phyloP scores from a whole-genome alignment of 2,329 filamentous ascomycete genomes.

The Metarhizium sp. region DNA sequence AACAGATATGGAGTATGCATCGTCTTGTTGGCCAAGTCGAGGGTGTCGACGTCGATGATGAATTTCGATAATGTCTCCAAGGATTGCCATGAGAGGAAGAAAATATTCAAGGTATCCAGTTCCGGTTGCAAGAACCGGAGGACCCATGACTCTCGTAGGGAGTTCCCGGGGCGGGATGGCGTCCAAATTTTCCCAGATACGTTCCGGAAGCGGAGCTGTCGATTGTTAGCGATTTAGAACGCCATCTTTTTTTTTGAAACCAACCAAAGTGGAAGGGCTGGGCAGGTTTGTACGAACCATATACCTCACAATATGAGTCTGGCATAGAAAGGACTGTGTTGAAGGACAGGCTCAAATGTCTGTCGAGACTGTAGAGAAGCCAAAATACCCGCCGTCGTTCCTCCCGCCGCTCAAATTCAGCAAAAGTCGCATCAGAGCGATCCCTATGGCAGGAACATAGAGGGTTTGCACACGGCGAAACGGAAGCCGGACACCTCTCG shows the following conservation, averaged over 20 bases:
- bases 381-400: constrained; percentile 38
- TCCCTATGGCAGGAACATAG: constrained; percentile 21
- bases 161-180: constrained; percentile 18
- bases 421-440: constrained; percentile 14
- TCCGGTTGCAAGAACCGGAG: constrained; percentile 28
- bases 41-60: constrained; percentile 35
- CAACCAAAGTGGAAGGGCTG: too few relatives aligned
- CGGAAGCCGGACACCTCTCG: constrained; percentile 18
- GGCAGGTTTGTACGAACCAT: constrained; percentile 15
- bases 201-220: constrained; percentile 29
- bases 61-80: constrained; percentile 39
- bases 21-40: constrained; percentile 26
- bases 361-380: constrained; percentile 36
- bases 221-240: background rate
- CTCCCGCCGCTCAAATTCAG: constrained; percentile 31
- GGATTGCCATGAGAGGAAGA: constrained; percentile 36
- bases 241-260: too few relatives aligned
- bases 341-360: constrained; percentile 37
- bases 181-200: constrained; percentile 30
- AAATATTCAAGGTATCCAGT: constrained; percentile 40
- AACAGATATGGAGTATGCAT: constrained; percentile 22
- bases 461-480: constrained; percentile 21
- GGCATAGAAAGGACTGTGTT: constrained; percentile 33
- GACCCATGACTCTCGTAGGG: constrained; percentile 26
- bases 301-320: constrained; percentile 35